A percentile compares a stretch with the other conserved stretches of the same genome.
phyloP scores from a whole-genome alignment of 129 eudicot species.

The Pittosporum tobira region DNA sequence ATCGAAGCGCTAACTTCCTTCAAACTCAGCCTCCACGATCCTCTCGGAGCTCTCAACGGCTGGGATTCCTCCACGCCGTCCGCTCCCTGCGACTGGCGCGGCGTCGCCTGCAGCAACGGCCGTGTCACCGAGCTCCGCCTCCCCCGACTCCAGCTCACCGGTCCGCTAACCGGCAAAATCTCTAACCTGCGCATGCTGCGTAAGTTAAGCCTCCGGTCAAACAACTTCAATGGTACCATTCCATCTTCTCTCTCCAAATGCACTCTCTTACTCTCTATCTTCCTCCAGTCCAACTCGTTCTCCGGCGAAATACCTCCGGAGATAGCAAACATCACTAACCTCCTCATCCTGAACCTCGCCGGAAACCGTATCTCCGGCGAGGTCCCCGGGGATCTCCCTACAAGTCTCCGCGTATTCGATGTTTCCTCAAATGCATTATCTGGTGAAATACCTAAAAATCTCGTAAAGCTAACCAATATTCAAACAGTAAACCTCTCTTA shows the following conservation, averaged over 20 bases:
- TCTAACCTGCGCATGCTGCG: conserved; percentile 54
- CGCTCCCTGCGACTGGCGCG: conserved; percentile 96
- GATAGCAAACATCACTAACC: conserved; percentile 32
- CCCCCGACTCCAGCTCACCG: conserved; percentile 57
- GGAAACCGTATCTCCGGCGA: conserved; percentile 54
- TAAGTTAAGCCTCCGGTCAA: conserved; percentile 56
- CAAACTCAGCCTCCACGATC: conserved; percentile 44
- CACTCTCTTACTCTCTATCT: conserved; percentile 33
- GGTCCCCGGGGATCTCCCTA: conserved; percentile 33
- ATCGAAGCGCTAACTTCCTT: conserved; percentile 46
- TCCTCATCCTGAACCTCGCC: conserved; percentile 45
- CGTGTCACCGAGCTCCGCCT: conserved; percentile 55
- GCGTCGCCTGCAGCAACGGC: conserved; percentile 46
- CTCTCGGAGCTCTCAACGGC: conserved; percentile 39
- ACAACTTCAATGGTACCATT: conserved; percentile 39
- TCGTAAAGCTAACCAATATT: conserved; percentile 26
- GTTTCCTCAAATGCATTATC: conserved; percentile 44
- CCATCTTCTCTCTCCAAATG: conserved; percentile 47
- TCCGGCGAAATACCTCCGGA: conserved; percentile 46
- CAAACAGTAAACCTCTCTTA: conserved; percentile 44
- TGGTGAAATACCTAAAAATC: conserved; percentile 46
- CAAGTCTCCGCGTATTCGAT: conserved; percentile 42
- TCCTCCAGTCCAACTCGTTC: conserved; percentile 54
- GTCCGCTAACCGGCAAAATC: conserved; percentile 32
- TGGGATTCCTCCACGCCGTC: conserved; percentile 49